These are phyloP conservation scores for Dioscorea dumetorum DNA, from an alignment of 106 monocot genomes.

Conservation along the genomic window DNA sequence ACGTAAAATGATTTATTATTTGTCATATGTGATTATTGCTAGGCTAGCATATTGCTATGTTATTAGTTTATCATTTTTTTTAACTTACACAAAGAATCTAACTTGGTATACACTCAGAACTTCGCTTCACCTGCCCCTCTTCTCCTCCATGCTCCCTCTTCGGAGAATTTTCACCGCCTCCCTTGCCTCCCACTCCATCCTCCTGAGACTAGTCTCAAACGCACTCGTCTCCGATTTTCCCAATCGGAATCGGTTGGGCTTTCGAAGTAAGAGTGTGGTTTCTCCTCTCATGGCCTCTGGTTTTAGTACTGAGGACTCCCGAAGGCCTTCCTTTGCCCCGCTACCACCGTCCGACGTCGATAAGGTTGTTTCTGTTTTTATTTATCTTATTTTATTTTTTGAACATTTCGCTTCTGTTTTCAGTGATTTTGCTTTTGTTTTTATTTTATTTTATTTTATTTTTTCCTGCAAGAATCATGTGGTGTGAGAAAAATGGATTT, in stretches of 20 bases:
- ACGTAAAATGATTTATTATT: too few species aligned
- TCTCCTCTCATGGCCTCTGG: slow-evolving; percentile 12
- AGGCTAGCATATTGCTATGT: too few species aligned
- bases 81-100: too few species aligned
- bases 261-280: background rate
- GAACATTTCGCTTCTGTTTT: background rate
- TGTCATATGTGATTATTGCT: too few species aligned
- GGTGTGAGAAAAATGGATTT: background rate
- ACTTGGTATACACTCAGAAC: too few species aligned
- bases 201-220: background rate
- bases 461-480: background rate
- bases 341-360: slow-evolving; percentile 8
- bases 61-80: too few species aligned
- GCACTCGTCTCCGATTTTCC: slow-evolving; percentile 1
- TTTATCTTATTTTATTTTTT: background rate
- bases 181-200: slow-evolving; percentile 12
- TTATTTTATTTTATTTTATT: background rate
- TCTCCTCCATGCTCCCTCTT: slow-evolving; percentile 14
- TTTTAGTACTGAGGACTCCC: background rate
- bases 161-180: slow-evolving; percentile 23
- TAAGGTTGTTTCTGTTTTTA: slow-evolving; percentile 6
- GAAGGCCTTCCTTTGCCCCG: slow-evolving; percentile 3
- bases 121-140: background rate
- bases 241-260: background rate
- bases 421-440: background rate